A percentile compares a stretch with the other conserved stretches of the same genome.
phyloP scores from a whole-genome alignment of 2,329 filamentous ascomycete genomes.

The Lasiodiplodia sp. region DNA sequence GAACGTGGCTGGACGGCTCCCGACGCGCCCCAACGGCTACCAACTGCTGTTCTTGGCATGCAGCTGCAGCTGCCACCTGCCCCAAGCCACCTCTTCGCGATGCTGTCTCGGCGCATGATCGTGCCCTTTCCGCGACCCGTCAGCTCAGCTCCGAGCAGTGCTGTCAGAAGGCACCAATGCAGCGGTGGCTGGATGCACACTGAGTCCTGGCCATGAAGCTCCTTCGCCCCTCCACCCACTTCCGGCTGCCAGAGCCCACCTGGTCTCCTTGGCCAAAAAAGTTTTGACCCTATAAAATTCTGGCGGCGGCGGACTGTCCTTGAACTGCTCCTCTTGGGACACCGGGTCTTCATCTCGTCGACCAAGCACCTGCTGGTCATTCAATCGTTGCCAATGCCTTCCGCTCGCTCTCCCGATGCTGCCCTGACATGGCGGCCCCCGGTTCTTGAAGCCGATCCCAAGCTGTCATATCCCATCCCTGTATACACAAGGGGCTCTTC shows the following conservation, averaged over 20 bases:
- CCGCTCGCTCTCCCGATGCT: slow-evolving; percentile 6
- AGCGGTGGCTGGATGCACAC: slow-evolving; percentile 7
- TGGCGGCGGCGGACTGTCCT: background rate
- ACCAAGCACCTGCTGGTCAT: slow-evolving; percentile 10
- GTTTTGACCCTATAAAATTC: slow-evolving; percentile 16
- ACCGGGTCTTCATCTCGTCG: slow-evolving; percentile 10
- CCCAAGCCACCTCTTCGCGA: background rate
- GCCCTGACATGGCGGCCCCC: slow-evolving; percentile 7
- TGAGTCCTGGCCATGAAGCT: slow-evolving; percentile 14
- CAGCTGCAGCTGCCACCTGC: slow-evolving; percentile 8
- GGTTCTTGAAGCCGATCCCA: slow-evolving; percentile 2
- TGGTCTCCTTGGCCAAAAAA: background rate
- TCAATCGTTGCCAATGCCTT: slow-evolving; percentile 15
- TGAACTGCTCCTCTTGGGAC: slow-evolving; percentile 6
- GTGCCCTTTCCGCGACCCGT: background rate
- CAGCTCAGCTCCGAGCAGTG: slow-evolving; percentile 20
- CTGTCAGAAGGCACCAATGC: slow-evolving; percentile 4
- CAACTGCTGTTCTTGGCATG: background rate
- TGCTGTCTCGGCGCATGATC: slow-evolving; percentile 25
- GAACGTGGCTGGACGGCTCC: slow-evolving; percentile 18
- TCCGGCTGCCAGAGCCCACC: background rate
- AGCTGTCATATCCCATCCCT: slow-evolving; percentile 10
- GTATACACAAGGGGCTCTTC: slow-evolving; percentile 8
- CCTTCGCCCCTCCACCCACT: background rate
- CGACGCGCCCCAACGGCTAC: slow-evolving; percentile 21